Evolutionary conservation across 495 filamentous ascomycete species (phyloP).

Genomic region (Podospora pseudocomata): DNA sequence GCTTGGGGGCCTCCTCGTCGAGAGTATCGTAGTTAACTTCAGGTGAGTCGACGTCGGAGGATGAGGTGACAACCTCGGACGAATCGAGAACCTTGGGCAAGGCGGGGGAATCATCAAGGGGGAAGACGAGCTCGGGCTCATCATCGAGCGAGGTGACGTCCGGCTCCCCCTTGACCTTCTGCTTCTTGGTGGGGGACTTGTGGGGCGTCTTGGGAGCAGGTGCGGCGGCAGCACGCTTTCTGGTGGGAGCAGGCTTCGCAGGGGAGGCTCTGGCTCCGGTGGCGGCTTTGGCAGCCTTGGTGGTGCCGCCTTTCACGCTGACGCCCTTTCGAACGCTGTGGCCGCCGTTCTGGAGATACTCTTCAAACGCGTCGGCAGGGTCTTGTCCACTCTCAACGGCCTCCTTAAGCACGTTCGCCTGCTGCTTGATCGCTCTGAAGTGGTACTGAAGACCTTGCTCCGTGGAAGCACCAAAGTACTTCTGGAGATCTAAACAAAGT

Average conservation of each 20-base stretch:
- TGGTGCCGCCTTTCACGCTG: slow-evolving; percentile 5
- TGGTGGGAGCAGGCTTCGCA: neutral
- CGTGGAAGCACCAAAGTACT: slow-evolving; percentile 43
- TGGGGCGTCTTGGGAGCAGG: neutral
- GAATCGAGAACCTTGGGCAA: neutral
- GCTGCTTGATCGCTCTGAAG: slow-evolving; percentile 44
- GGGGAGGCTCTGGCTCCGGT: slow-evolving; percentile 14
- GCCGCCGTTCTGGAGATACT: slow-evolving; percentile 1
- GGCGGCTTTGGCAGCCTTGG: slow-evolving; percentile 17
- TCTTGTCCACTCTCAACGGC: slow-evolving; percentile 32
- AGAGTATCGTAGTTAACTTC: slow-evolving; percentile 28
- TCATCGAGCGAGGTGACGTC: no score
- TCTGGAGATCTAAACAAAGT: slow-evolving; percentile 38
- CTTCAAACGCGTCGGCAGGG: slow-evolving; percentile 24
- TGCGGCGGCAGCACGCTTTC: neutral
- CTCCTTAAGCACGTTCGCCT: slow-evolving; percentile 34
- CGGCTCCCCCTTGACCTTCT: neutral
- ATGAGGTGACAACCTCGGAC: neutral
- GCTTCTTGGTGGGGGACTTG: neutral
- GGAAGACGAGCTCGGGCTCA: no score
- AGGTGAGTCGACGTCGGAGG: slow-evolving; percentile 15
- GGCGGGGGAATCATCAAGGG: no score
- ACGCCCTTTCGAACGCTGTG: neutral
- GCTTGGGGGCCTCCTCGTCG: slow-evolving; percentile 13
- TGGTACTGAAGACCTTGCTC: slow-evolving; percentile 44